Conservation (phyloP, 2,329 filamentous ascomycete genomes). For the Talaromyces sp. region DNA sequence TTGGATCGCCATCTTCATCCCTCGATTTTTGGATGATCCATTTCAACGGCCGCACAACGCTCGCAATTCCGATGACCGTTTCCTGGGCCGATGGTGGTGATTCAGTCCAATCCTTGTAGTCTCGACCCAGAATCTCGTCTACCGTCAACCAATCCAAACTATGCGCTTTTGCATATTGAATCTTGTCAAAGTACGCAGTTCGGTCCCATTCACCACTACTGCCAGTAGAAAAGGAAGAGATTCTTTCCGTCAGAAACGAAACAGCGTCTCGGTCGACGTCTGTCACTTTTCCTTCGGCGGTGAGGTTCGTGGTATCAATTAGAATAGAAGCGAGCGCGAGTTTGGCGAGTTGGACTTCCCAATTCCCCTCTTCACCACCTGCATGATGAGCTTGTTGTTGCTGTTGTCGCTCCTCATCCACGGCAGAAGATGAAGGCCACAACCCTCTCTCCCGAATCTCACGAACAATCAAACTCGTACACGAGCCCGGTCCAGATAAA, state of each 20-base stretch:
- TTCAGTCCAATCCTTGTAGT: slow-evolving; percentile 63
- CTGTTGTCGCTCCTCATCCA: neutral
- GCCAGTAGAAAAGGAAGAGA: slow-evolving; percentile 32
- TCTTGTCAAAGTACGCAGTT: slow-evolving; percentile 49
- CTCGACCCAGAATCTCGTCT: slow-evolving; percentile 57
- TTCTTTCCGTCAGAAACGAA: slow-evolving; percentile 52
- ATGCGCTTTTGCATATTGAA: slow-evolving; percentile 55
- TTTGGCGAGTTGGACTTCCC: slow-evolving; percentile 33
- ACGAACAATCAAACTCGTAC: slow-evolving; percentile 55
- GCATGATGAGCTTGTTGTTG: neutral
- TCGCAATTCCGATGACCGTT: slow-evolving; percentile 56
- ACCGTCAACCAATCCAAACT: slow-evolving; percentile 52
- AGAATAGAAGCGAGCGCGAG: slow-evolving; percentile 43
- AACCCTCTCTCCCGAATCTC: slow-evolving; percentile 47
- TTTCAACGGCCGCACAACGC: slow-evolving; percentile 54
- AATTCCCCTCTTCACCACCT: slow-evolving; percentile 39
- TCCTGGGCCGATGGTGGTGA: slow-evolving; percentile 4
- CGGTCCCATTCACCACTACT: slow-evolving; percentile 40
- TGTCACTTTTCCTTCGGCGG: slow-evolving; percentile 43
- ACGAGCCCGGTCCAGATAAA: slow-evolving; percentile 55
- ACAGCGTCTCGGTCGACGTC: slow-evolving; percentile 50
- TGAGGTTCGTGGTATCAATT: slow-evolving; percentile 45
- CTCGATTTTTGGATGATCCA: slow-evolving; percentile 53
- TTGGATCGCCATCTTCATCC: slow-evolving; percentile 1
- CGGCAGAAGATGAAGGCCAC: slow-evolving; percentile 30